Evolutionary conservation across 345 rosid genomes (phyloP), one percentile per base, ranked within the genome.

Genomic region (Sonneratia caseolaris): DNA sequence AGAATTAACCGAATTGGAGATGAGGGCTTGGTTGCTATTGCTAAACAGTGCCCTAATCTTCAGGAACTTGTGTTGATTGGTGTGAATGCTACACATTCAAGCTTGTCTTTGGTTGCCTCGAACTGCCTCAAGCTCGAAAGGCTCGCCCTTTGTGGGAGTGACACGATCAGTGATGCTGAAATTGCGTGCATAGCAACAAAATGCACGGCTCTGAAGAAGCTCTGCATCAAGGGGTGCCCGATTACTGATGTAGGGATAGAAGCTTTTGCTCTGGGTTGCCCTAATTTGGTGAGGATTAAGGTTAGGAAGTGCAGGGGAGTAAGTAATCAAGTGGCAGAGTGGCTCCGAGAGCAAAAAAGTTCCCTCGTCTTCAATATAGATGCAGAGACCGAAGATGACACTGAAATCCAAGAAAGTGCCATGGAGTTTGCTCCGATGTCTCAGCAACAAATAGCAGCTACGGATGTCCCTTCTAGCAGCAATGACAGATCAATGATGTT

Each of bases 61-160:
- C 96, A 90, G 74, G 98, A 93, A 35, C 88, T 93, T 69, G 92
- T 91, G 64, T 80, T 93, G 72, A 88, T 91, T 27, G 90, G 98
- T 73, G 92, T 93, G 37, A 75, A 84, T 68, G 96, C 91, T 1
- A 91, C 98, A 0, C 80, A 82, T 64, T 73, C 70, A 47, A 84
- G 98, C 64, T 49, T 93, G 75, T 76, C 73, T 0, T 76, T 76
- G 7, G 81, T 93, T 72, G 96, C 91, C 69, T 70, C 82, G 21
- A 82, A 81, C 75, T 93, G 96, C 76, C 73, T 11, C 61, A 86
- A 86, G 36, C 76, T 93, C 68, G 96, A 93, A 64, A 76, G 97
- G 59, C 75, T 93, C n/a, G 98, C 91, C 5, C 85, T 91, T 27
- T 89, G 97, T 59, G 94, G 96, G 57, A 89, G 94, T 69, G 82